phyloP scores from a whole-genome alignment of 2,329 filamentous ascomycete genomes.

The Remersonia thermophila region DNA sequence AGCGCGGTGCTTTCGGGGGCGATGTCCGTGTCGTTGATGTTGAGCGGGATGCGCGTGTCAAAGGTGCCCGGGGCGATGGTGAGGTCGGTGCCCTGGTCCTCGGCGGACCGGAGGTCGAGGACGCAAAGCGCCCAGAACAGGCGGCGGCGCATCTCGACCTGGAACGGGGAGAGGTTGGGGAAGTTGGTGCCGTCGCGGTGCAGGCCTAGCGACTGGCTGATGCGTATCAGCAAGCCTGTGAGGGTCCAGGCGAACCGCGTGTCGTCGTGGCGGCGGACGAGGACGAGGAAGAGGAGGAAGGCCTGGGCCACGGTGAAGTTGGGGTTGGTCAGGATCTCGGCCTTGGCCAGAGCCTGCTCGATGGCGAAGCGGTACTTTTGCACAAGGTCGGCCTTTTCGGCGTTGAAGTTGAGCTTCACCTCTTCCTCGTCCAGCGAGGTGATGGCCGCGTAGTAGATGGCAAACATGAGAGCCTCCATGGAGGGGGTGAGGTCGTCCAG shows the following conservation, averaged over 20 bases:
- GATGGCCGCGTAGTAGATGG: conserved; percentile 47
- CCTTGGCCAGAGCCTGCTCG: conserved; percentile 48
- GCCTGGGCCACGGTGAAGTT: conserved; percentile 50
- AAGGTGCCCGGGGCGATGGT: conserved; percentile 33
- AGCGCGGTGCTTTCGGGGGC: conserved; percentile 32
- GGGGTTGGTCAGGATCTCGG: conserved; percentile 47
- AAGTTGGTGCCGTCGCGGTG: conserved; percentile 45
- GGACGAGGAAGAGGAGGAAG: conserved; percentile 44
- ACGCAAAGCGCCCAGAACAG: conserved; percentile 51
- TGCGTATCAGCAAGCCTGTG: conserved; percentile 47
- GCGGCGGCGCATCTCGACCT: conserved; percentile 49
- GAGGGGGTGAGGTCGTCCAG: conserved; percentile 43
- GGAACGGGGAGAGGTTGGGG: conserved; percentile 42
- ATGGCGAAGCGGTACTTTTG: conserved; percentile 40
- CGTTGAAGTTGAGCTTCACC: conserved; percentile 39
- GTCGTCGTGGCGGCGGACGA: conserved; percentile 39
- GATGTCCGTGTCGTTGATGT: conserved; percentile 44
- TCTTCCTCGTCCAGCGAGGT: conserved; percentile 49
- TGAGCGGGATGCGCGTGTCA: conserved; percentile 43
- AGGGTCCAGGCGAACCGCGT: conserved; percentile 49
- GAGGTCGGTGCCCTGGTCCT: conserved; percentile 44
- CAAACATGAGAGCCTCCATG: conserved; percentile 51
- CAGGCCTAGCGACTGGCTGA: conserved; percentile 41
- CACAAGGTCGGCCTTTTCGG: conserved; percentile 32
- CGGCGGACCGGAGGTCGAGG: conserved; percentile 46